Evolutionary conservation across 2,329 filamentous ascomycete species (phyloP), one percentile per base, ranked within the genome.

Genomic region (Xylariomycetidae sp.): DNA sequence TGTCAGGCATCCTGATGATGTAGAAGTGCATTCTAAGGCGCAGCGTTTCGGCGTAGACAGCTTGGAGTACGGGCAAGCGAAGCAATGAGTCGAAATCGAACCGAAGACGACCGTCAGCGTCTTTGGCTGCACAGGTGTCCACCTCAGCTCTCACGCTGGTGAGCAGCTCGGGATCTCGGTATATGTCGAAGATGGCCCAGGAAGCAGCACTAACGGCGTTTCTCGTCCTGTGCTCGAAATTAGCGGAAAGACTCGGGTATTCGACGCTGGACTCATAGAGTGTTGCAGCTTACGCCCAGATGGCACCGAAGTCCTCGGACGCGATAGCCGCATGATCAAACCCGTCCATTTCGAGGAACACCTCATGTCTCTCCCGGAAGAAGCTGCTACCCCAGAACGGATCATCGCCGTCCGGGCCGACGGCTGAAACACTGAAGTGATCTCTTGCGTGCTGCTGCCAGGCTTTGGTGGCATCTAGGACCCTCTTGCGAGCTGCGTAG

Each of bases 1-100:
- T 40, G 14, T 51, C 48, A 5, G 45, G 32, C 45, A 53, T 51
- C 20, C 50, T 40, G 25, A 55, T 46, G 16, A 54, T 44, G 32
- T 54, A 55, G 17, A 52, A 53, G 37, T 55, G 44, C 46, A 51
- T 53, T n/a, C 49, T 32, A 2, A 53, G 50, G 8, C 52, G 47
- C 12, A 53, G 31, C 1, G 47, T 53, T 43, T 54, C 50, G 10
- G 52, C 50, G 32, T 54, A 53, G 10, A 49, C 39, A 15, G 49
- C 50, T 34, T 50, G 49, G 5, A 55, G 43, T 6, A 48, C 5
- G 12, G 50, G 50, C 14, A 45, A 30, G 20, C 34, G 47, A 28
- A 53, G 38, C 14, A 54, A 25, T 24, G 38, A 32, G 25, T 49
- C 42, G 13, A 43, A 25, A 28, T 47, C 39, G 23, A 52, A 53